phyloP scores from a whole-genome alignment of 2,329 filamentous ascomycete species.

The Rutstroemia sp. region DNA sequence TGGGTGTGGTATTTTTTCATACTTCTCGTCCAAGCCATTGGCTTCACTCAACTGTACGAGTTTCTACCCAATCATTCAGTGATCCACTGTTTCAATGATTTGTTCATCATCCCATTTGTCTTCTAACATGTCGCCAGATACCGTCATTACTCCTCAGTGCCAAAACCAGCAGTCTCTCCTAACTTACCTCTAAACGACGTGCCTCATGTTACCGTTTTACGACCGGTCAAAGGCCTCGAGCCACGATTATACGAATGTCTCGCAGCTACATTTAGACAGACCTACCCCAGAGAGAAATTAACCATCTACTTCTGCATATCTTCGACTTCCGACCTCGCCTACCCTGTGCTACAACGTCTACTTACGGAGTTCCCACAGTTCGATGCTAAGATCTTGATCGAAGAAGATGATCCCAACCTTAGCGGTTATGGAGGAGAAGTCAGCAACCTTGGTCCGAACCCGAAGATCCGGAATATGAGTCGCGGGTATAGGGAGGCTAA shows the following conservation, averaged over 20 bases:
- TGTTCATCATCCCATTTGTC: not conserved
- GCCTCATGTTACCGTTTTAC: conserved; percentile 83
- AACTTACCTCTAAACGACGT: conserved; percentile 45
- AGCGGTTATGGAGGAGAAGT: conserved; percentile 43
- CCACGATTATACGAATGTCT: conserved; percentile 88
- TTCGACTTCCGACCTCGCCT: conserved; percentile 66
- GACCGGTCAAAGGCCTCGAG: conserved; percentile 89
- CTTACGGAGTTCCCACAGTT: conserved; percentile 64
- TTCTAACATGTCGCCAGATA: conserved; percentile 34
- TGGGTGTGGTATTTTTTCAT: conserved; percentile 47
- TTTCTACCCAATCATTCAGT: not conserved
- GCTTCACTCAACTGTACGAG: conserved; percentile 47
- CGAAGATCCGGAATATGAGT: conserved; percentile 97
- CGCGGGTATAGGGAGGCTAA: conserved; percentile 83
- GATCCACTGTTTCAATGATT: not conserved
- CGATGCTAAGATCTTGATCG: conserved; percentile 69
- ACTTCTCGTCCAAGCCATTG: conserved; percentile 47
- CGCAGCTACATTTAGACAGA: conserved; percentile 73
- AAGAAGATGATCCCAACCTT: conserved; percentile 71
- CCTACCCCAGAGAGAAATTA: conserved; percentile 69
- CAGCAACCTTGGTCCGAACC: conserved; percentile 76
- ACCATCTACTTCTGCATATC: conserved; percentile 79
- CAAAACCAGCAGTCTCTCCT: conserved; percentile 44
- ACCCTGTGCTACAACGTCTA: conserved; percentile 64
- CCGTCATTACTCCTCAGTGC: conserved; percentile 44